Percentiles rank a stretch among this genome's conserved stretches.
Conservation (phyloP, 1,284 basidiomycete genomes). For the Ustilago bromivora region DNA sequence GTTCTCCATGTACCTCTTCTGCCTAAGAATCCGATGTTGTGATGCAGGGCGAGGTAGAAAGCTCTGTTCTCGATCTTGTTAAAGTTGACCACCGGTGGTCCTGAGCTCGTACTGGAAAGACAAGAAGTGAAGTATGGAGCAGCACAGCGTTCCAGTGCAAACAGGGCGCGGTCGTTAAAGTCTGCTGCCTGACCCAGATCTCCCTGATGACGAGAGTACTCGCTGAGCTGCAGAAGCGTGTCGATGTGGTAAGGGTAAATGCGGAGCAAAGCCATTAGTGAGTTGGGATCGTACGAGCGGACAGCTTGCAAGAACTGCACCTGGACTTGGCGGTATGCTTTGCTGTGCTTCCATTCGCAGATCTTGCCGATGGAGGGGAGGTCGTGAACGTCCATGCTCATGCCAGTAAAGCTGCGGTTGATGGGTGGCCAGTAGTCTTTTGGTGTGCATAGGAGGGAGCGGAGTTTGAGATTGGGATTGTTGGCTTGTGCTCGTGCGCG, state of each 20-base stretch:
- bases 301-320: constrained; percentile 67
- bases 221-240: constrained; percentile 65
- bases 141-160: constrained; percentile 65
- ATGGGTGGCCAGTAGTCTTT: constrained; percentile 66
- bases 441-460: constrained; percentile 63
- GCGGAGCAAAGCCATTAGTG: constrained; percentile 59
- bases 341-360: constrained; percentile 62
- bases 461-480: constrained; percentile 64
- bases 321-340: constrained; percentile 64
- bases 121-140: constrained; percentile 56
- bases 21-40: constrained; percentile 63
- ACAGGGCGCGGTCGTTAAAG: constrained; percentile 66
- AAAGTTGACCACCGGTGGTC: constrained; percentile 63
- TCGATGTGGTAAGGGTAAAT: constrained; percentile 68
- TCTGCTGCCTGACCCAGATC: constrained; percentile 67
- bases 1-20: constrained; percentile 68
- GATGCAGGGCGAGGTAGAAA: constrained; percentile 65
- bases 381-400: constrained; percentile 62
- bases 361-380: constrained; percentile 42
- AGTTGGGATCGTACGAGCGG: constrained; percentile 61
- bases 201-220: constrained; percentile 66
- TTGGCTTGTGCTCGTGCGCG: constrained; percentile 55
- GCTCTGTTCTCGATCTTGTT: constrained; percentile 64
- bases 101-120: constrained; percentile 53
- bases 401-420: constrained; percentile 62